Percentiles rank a stretch among this genome's conserved stretches.
These are phyloP conservation scores for Botrytis pseudocinerea DNA, from an alignment of 2,329 filamentous ascomycete species.

Conservation along the genomic window DNA sequence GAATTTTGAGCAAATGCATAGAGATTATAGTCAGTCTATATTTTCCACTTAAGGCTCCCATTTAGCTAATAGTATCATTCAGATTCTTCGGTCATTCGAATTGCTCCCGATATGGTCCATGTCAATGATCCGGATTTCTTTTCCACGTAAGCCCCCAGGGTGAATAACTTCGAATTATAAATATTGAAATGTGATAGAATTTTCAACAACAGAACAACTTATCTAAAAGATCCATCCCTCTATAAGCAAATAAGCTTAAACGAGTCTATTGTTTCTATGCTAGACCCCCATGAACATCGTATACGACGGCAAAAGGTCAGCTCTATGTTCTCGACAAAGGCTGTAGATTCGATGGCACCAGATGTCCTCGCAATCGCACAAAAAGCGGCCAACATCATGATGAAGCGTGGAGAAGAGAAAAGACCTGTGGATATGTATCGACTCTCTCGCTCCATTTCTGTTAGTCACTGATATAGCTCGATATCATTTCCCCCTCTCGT, in stretches of 20 bases:
- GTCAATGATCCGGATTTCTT: conserved; percentile 6
- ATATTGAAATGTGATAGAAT: neutral
- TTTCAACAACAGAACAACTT: neutral
- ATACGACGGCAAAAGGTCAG: conserved; percentile 4
- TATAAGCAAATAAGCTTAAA: neutral
- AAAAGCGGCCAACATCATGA: neutral
- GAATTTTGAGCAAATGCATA: neutral
- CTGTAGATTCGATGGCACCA: neutral
- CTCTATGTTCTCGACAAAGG: conserved; percentile 9
- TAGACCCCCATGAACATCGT: neutral
- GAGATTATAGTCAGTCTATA: neutral
- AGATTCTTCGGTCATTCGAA: conserved; percentile 11
- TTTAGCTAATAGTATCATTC: neutral
- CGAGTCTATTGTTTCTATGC: neutral
- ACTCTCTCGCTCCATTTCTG: conserved; percentile 1
- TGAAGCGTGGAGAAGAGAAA: neutral
- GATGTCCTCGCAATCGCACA: neutral
- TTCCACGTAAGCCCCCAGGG: neutral
- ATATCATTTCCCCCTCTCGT: neutral
- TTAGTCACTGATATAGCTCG: neutral
- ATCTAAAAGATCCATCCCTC: neutral
- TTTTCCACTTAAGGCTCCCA: too few relatives aligned
- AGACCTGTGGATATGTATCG: neutral
- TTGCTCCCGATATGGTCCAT: conserved; percentile 7
- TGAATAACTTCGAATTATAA: neutral